Percentiles rank a stretch among this genome's conserved stretches.
Evolutionary conservation across 2,329 filamentous ascomycete species (phyloP).

Genomic region (Colletotrichum scovillei): DNA sequence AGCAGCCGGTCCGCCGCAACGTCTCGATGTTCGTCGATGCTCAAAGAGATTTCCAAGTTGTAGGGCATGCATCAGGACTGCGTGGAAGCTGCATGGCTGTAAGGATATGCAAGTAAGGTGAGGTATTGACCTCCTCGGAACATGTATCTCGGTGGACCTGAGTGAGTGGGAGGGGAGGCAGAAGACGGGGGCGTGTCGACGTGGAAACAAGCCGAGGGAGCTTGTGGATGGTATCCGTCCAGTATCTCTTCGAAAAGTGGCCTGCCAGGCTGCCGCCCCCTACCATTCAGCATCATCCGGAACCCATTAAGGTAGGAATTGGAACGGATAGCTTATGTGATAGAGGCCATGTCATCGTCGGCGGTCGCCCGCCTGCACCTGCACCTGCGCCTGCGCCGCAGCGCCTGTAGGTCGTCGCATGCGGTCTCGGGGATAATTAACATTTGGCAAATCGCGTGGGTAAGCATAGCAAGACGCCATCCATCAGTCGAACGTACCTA

Average conservation of each 20-base stretch:
- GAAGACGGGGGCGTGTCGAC: conserved; percentile 2
- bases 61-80: not conserved
- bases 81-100: not conserved
- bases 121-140: not conserved
- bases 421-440: conserved; percentile 1
- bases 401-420: not conserved
- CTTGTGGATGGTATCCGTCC: conserved; percentile 2
- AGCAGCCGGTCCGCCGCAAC: not conserved
- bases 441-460: conserved; percentile 12
- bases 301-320: not conserved
- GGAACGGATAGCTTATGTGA: not conserved
- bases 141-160: not conserved
- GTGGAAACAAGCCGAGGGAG: conserved; percentile 15
- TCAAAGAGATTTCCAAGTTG: not conserved
- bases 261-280: conserved; percentile 12
- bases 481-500: conserved; percentile 17
- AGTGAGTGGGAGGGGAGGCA: not conserved
- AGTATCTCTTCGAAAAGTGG: not conserved
- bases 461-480: conserved; percentile 15
- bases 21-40: not conserved
- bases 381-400: not conserved
- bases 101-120: not conserved
- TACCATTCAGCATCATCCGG: not conserved
- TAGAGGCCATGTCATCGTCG: not conserved
- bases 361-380: not conserved